These are phyloP conservation scores for Penicillium odoratum DNA, from an alignment of 495 filamentous ascomycete genomes.

Conservation along the genomic window DNA sequence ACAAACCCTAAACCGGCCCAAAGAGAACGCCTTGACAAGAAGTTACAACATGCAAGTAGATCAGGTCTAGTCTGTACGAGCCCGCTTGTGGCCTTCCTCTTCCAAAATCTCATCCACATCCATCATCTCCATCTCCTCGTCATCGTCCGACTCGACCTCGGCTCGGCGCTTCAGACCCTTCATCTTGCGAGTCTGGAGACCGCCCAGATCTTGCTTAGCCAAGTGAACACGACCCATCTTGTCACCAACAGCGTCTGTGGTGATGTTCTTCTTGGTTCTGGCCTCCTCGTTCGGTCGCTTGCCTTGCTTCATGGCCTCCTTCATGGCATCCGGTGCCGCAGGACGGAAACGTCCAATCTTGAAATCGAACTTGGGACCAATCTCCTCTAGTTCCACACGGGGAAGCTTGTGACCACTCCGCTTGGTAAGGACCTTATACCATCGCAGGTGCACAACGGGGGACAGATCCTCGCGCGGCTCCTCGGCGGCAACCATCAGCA, in stretches of 20 bases:
- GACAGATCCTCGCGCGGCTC: conserved; percentile 65
- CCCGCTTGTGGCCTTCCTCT: conserved; percentile 42
- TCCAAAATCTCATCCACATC: conserved; percentile 28
- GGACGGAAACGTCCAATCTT: conserved; percentile 77
- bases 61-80: conserved; percentile 33
- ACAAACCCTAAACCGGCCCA: conserved; percentile 29
- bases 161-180: conserved; percentile 89
- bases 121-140: conserved; percentile 46
- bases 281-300: conserved; percentile 58
- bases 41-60: conserved; percentile 31
- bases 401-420: conserved; percentile 83
- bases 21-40: conserved; percentile 30
- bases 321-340: conserved; percentile 73
- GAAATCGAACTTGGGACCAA: conserved; percentile 94
- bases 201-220: conserved; percentile 82
- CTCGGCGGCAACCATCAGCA: conserved; percentile 75
- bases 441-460: conserved; percentile 76
- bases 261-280: conserved; percentile 91
- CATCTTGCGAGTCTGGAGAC: conserved; percentile 97
- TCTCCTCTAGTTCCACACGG: conserved; percentile 89
- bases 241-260: conserved; percentile 87
- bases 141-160: conserved; percentile 51
- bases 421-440: conserved; percentile 82
- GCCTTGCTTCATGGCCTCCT: conserved; percentile 86
- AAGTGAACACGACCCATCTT: conserved; percentile 93